phyloP scores from a whole-genome alignment of 805 yeast species.

The Lipomyces lipofer region DNA sequence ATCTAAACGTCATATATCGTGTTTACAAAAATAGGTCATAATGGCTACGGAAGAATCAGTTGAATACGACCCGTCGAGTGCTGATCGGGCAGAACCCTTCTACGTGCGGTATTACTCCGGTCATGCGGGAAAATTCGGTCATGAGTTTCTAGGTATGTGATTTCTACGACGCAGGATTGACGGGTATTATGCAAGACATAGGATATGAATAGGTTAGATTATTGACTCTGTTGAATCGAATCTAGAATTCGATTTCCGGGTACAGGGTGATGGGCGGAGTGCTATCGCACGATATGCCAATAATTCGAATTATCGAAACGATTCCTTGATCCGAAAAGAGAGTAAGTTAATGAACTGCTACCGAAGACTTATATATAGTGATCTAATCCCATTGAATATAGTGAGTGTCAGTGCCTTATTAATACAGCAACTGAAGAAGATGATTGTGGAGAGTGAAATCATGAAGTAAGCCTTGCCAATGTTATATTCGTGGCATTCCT shows the following conservation, averaged over 20 bases:
- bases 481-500: neutral
- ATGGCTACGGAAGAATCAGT: conserved; percentile 3
- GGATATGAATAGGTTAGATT: too few relatives aligned
- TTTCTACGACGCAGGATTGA: too few relatives aligned
- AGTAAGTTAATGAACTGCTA: conserved; percentile 27
- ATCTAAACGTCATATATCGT: too few relatives aligned
- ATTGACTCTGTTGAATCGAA: too few relatives aligned
- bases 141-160: conserved; percentile 45
- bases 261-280: conserved; percentile 37
- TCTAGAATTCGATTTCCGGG: conserved; percentile 43
- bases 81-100: conserved; percentile 38
- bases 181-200: too few relatives aligned
- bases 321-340: conserved; percentile 45
- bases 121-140: conserved; percentile 48
- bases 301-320: conserved; percentile 49
- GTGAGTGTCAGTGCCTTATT: conserved; percentile 42
- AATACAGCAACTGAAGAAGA: conserved; percentile 40
- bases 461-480: conserved; percentile 34
- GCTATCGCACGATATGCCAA: conserved; percentile 47
- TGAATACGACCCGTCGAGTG: conserved; percentile 15
- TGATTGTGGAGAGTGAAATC: conserved; percentile 46
- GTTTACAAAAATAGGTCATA: too few relatives aligned
- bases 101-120: conserved; percentile 49
- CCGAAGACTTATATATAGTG: neutral
- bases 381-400: conserved; percentile 14